phyloP scores from a whole-genome alignment of 2,329 filamentous ascomycete genomes.

The Ophiostoma pallidulum region DNA sequence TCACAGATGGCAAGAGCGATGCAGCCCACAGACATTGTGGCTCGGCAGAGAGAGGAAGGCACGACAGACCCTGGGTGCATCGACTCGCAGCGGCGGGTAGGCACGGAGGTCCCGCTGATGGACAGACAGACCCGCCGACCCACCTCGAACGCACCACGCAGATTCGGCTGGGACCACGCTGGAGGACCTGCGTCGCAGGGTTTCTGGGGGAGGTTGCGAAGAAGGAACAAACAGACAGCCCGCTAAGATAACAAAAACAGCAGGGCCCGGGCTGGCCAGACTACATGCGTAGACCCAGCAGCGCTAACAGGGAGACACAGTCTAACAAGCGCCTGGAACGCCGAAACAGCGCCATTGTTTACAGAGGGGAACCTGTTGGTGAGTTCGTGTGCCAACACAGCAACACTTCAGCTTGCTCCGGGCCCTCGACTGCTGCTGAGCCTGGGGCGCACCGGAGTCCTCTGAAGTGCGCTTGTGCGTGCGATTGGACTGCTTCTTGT shows the following conservation, averaged over 20 bases:
- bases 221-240: not conserved
- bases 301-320: slow-evolving; percentile 2
- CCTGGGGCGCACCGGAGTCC: not conserved
- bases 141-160: no score
- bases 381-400: slow-evolving; percentile 7
- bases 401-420: slow-evolving; percentile 6
- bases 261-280: not conserved
- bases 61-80: no score
- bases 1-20: no score
- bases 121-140: no score
- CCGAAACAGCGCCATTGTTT: not conserved
- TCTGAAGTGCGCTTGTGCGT: not conserved
- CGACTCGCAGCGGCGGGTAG: not conserved
- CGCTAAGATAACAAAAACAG: not conserved
- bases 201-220: no score
- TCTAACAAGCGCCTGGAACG: slow-evolving; percentile 6
- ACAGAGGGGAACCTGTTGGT: no score
- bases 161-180: no score
- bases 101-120: no score
- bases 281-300: not conserved
- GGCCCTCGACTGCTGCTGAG: not conserved
- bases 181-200: no score
- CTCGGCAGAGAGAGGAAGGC: no score
- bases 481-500: not conserved
- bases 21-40: no score